Percentiles rank a stretch among this genome's conserved stretches.
Conservation (phyloP, 2,329 filamentous ascomycete genomes). For the Didymella pomorum region DNA sequence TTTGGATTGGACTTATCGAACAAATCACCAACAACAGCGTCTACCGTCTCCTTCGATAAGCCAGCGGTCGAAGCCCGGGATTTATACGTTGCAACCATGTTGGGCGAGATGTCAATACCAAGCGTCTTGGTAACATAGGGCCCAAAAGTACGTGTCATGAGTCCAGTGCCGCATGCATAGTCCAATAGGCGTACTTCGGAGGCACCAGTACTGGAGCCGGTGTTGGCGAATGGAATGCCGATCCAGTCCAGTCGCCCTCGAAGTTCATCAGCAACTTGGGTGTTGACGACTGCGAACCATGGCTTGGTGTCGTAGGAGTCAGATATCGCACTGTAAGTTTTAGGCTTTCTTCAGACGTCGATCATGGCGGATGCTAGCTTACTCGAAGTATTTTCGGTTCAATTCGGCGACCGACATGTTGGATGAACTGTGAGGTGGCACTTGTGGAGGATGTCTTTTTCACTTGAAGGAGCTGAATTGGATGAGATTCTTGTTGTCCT, state of each 20-base stretch:
- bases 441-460: background rate
- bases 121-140: slow-evolving; percentile 69
- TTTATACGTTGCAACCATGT: slow-evolving; percentile 76
- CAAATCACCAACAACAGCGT: slow-evolving; percentile 48
- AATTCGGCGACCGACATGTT: slow-evolving; percentile 45
- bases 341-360: slow-evolving; percentile 4
- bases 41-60: slow-evolving; percentile 28
- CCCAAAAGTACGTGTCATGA: slow-evolving; percentile 67
- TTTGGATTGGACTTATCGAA: slow-evolving; percentile 38
- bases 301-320: slow-evolving; percentile 64
- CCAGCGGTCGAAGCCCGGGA: slow-evolving; percentile 54
- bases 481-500: background rate
- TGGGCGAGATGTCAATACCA: slow-evolving; percentile 74
- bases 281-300: slow-evolving; percentile 62
- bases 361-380: slow-evolving; percentile 1
- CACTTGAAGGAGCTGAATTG: background rate
- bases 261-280: slow-evolving; percentile 64
- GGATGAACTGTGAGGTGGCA: background rate
- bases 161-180: slow-evolving; percentile 78
- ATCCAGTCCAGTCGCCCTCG: slow-evolving; percentile 66
- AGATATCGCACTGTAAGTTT: slow-evolving; percentile 58
- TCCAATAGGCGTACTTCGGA: slow-evolving; percentile 66
- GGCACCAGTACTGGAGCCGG: slow-evolving; percentile 41
- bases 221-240: slow-evolving; percentile 63
- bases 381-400: slow-evolving; percentile 50